A percentile compares a stretch with the other conserved stretches of the same genome.
These are phyloP conservation scores for Acacia pycnantha DNA, from an alignment of 331 rosid genomes.

Conservation along the genomic window DNA sequence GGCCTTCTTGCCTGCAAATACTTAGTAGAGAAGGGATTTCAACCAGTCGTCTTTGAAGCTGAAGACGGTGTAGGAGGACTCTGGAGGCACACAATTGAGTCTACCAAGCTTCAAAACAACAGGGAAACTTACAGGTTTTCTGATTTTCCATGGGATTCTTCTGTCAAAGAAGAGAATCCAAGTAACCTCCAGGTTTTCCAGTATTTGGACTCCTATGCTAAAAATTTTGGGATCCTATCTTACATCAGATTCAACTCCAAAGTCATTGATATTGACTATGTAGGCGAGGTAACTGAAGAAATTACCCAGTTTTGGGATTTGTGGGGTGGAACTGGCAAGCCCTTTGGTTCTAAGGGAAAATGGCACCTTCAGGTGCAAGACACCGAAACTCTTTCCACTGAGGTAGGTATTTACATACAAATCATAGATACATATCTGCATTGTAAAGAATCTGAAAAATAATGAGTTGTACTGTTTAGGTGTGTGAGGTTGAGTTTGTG, in stretches of 20 bases:
- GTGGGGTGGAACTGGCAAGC: conserved; percentile 56
- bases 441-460: not conserved
- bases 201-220: conserved; percentile 47
- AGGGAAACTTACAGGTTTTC: conserved; percentile 29
- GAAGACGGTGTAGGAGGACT: conserved; percentile 51
- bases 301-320: conserved; percentile 36
- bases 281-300: conserved; percentile 38
- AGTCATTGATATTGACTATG: conserved; percentile 45
- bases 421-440: not conserved
- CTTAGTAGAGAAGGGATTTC: conserved; percentile 33
- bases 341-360: conserved; percentile 45
- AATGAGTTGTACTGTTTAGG: conserved; percentile 13
- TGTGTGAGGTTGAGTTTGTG: conserved; percentile 39
- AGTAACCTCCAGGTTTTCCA: conserved; percentile 32
- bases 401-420: conserved; percentile 17
- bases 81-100: conserved; percentile 44
- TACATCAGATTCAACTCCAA: conserved; percentile 48
- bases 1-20: conserved; percentile 51
- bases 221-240: conserved; percentile 40
- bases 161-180: conserved; percentile 34
- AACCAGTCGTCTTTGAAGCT: conserved; percentile 46
- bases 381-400: conserved; percentile 29
- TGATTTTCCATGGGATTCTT: conserved; percentile 61
- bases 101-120: conserved; percentile 54
- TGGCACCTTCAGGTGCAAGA: conserved; percentile 49